Evolutionary conservation across 106 monocot genomes (phyloP).

Genomic region (Agapanthus africanus): DNA sequence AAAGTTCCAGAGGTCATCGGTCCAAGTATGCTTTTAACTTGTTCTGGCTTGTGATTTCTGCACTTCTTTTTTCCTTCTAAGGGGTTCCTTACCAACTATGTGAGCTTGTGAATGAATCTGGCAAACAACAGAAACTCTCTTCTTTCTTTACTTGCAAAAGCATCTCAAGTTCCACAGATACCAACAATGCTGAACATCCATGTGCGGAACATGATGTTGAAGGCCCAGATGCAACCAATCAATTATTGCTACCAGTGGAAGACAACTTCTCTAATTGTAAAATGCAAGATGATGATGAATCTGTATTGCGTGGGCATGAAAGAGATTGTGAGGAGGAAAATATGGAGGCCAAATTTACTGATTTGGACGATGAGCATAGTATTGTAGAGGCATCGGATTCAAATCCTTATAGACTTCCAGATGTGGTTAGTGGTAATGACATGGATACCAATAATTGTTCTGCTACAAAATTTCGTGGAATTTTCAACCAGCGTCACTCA

Average conservation of each 20-base stretch:
- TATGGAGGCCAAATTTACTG: conserved; percentile 11
- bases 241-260: conserved; percentile 7
- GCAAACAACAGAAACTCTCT: conserved; percentile 67
- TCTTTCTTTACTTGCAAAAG: conserved; percentile 55
- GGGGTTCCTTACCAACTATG: conserved; percentile 64
- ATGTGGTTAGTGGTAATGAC: neutral
- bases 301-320: conserved; percentile 8
- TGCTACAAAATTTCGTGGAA: conserved; percentile 10
- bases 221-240: conserved; percentile 11
- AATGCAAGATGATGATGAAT: conserved; percentile 12
- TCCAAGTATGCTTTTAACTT: neutral
- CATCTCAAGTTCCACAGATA: conserved; percentile 19
- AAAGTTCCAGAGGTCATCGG: too few relatives aligned
- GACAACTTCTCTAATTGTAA: neutral
- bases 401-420: conserved; percentile 6
- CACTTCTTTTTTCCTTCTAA: conserved; percentile 14
- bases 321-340: conserved; percentile 4
- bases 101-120: conserved; percentile 24
- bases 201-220: conserved; percentile 14
- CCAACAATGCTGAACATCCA: conserved; percentile 10
- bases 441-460: too few relatives aligned
- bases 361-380: conserved; percentile 20
- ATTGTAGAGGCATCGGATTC: conserved; percentile 16
- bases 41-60: neutral
- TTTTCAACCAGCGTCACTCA: conserved; percentile 35